Base-by-base conservation (phyloP, 441 rosid species). In the Metrosideros polymorpha region DNA sequence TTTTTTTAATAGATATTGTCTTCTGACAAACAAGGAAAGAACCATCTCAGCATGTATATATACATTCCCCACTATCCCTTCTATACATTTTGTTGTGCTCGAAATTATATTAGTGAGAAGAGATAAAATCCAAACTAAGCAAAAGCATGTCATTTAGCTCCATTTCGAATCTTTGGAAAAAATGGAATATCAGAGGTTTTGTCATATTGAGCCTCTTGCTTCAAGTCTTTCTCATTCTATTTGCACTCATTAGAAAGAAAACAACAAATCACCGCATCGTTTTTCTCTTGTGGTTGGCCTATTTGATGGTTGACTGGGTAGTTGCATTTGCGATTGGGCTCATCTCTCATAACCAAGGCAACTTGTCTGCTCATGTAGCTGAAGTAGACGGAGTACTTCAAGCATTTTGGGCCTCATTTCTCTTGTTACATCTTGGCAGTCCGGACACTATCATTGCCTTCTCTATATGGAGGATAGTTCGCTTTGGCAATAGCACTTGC, bases 361-460 rank as follows among this genome's bases (percentile, higher is more conserved):
- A 66, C 35, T 66, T 0, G 1, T 32, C 0, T 0, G 0, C 15
- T 5, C 8, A 1, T 66, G 24, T 0, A 66, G 4, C 0, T 18
- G 7, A 35, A 9, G 77, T 9, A 66, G 45, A 66, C 0, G 1
- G 14, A 66, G 45, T 27, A 66, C 7, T 66, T 66, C 25, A 32
- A 0, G 45, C 27, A 66, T 66, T 35, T 19, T 66, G 77, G 24
- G 45, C 1, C 27, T 32, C 77, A 66, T 66, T 35, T 66, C 15
- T 66, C 45, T 35, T 66, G 3, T 35, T 66, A 35, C 14, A 35
- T 66, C 27, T 66, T 35, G 45, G 77, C 0, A 7, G 45, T 35
- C 4, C 7, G 0, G 13, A 35, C 6, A 18, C 14, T 1, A 66
- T 66, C 77, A 66, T 0, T 5, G 77, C 7, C 7, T 66, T 9